Percentiles rank a stretch among this genome's conserved stretches.
phyloP scores from a whole-genome alignment of 2,329 filamentous ascomycete genomes.

The Colletotrichum viniferum region DNA sequence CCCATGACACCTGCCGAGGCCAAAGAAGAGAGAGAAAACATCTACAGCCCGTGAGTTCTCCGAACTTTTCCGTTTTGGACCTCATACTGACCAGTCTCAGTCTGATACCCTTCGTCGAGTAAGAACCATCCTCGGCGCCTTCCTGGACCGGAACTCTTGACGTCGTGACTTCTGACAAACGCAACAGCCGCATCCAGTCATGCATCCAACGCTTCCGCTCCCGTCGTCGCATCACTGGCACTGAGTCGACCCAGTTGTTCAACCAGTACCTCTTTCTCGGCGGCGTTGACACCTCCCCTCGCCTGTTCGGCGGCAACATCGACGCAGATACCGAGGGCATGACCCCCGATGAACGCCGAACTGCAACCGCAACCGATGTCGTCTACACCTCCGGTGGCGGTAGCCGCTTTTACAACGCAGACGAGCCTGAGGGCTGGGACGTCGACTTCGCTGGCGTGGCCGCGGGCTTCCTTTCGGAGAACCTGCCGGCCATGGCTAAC shows the following conservation, averaged over 20 bases:
- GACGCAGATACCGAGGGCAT: constrained; percentile 58
- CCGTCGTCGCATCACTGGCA: constrained; percentile 72
- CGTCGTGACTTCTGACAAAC: neutral
- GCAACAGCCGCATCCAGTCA: constrained; percentile 74
- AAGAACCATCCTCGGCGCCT: constrained; percentile 11
- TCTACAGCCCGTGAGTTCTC: constrained; percentile 69
- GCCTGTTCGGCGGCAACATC: constrained; percentile 66
- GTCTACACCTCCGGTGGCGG: constrained; percentile 52
- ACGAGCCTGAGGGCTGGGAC: constrained; percentile 63
- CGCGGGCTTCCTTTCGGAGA: constrained; percentile 76
- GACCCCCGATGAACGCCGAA: constrained; percentile 67
- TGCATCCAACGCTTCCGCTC: constrained; percentile 83
- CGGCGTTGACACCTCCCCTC: constrained; percentile 68
- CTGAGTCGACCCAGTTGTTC: constrained; percentile 68
- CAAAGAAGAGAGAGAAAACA: constrained; percentile 61
- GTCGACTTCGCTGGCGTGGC: constrained; percentile 83
- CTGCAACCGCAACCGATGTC: constrained; percentile 66
- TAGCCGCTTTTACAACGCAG: constrained; percentile 55
- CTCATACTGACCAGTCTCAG: neutral
- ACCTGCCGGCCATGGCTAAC: constrained; percentile 50
- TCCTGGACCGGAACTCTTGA: neutral
- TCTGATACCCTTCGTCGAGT: constrained; percentile 63
- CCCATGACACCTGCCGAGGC: constrained; percentile 76
- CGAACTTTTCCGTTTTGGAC: neutral
- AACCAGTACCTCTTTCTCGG: constrained; percentile 83